phyloP scores from a whole-genome alignment of 179 eudicot species.

The Amaranthus tricolor region DNA sequence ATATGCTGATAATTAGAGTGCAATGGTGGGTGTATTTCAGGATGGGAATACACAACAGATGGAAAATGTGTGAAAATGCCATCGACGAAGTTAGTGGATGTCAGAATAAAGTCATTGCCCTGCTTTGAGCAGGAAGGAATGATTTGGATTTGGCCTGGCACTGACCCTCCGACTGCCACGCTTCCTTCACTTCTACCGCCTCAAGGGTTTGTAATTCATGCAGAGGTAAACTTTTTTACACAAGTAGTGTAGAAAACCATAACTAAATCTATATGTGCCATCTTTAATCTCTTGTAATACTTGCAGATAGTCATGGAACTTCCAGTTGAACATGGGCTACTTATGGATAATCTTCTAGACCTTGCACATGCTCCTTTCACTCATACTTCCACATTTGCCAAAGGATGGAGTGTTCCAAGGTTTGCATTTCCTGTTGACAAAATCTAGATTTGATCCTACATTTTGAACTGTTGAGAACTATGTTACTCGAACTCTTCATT shows the following conservation, averaged over 20 bases:
- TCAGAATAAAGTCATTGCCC: slow-evolving; percentile 70
- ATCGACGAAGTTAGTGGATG: slow-evolving; percentile 68
- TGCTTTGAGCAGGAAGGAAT: slow-evolving; percentile 94
- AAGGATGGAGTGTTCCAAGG: slow-evolving; percentile 97
- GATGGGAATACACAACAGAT: slow-evolving; percentile 97
- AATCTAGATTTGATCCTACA: not conserved
- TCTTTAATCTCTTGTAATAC: slow-evolving; percentile 13
- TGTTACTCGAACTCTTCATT: too few species aligned
- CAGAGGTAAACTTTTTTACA: slow-evolving; percentile 59
- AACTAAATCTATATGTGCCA: not conserved
- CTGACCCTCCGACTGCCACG: slow-evolving; percentile 71
- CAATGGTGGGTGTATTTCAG: slow-evolving; percentile 31
- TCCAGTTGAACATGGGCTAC: slow-evolving; percentile 94
- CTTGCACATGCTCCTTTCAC: slow-evolving; percentile 98
- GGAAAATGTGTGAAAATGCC: slow-evolving; percentile 99
- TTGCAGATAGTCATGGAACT: slow-evolving; percentile 94
- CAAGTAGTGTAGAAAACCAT: not conserved
- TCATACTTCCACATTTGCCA: slow-evolving; percentile 94
- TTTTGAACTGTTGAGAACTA: not conserved
- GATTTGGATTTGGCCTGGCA: slow-evolving; percentile 98
- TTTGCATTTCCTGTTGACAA: slow-evolving; percentile 24
- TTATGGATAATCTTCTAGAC: slow-evolving; percentile 90
- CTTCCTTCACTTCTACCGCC: slow-evolving; percentile 83
- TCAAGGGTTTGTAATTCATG: slow-evolving; percentile 75
- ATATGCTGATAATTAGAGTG: not conserved